Conservation (phyloP, 805 yeast genomes). For the Kuraishia borneana region DNA sequence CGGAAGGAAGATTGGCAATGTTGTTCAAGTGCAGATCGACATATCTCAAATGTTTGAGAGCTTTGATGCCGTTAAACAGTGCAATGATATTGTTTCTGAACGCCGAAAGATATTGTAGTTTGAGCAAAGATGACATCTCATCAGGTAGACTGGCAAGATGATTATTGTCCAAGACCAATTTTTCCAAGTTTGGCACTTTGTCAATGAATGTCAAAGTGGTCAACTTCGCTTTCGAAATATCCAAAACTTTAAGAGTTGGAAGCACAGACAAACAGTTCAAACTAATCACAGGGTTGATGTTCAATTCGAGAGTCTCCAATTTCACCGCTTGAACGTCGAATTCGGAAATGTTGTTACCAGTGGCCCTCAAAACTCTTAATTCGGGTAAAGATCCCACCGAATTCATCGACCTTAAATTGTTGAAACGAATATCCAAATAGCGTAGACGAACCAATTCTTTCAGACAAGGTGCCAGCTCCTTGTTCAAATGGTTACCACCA, state of each 20-base stretch:
- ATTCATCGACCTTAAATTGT: slow-evolving; percentile 43
- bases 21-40: slow-evolving; percentile 83
- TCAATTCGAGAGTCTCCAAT: slow-evolving; percentile 60
- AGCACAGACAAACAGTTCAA: slow-evolving; percentile 43
- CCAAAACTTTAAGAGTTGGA: slow-evolving; percentile 55
- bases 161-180: slow-evolving; percentile 67
- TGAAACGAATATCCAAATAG: slow-evolving; percentile 70
- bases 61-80: slow-evolving; percentile 57
- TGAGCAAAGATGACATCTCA: slow-evolving; percentile 47
- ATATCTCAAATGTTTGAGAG: slow-evolving; percentile 44
- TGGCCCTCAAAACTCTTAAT: slow-evolving; percentile 60
- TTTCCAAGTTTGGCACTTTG: slow-evolving; percentile 56
- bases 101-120: slow-evolving; percentile 55
- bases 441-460: slow-evolving; percentile 43
- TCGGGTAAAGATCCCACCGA: slow-evolving; percentile 45
- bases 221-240: slow-evolving; percentile 73
- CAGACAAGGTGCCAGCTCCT: slow-evolving; percentile 41
- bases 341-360: slow-evolving; percentile 66
- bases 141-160: slow-evolving; percentile 70
- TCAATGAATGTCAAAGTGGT: slow-evolving; percentile 57
- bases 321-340: slow-evolving; percentile 53
- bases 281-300: slow-evolving; percentile 75
- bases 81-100: slow-evolving; percentile 64
- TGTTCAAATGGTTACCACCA: slow-evolving; percentile 57
- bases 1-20: slow-evolving; percentile 54